phyloP scores from a whole-genome alignment of 2,329 filamentous ascomycete species.

The Fusarium redolens region DNA sequence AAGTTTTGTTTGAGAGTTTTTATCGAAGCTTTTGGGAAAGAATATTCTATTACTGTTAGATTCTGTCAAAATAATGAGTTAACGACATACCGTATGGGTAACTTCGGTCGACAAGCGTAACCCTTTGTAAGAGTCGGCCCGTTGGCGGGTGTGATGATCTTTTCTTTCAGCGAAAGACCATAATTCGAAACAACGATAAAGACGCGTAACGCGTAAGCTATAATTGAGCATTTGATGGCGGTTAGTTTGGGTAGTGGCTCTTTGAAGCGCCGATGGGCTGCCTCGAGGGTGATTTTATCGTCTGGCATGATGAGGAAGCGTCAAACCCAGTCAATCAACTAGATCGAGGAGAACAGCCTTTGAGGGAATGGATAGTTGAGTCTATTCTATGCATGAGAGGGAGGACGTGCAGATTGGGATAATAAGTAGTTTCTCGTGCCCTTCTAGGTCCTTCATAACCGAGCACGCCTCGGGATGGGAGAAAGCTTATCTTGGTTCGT shows the following conservation, averaged over 20 bases:
- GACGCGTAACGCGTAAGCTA: not conserved
- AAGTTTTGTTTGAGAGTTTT: not conserved
- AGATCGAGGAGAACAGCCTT: too few relatives aligned
- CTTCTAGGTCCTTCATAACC: not conserved
- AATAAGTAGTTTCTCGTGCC: not conserved
- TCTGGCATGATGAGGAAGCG: not conserved
- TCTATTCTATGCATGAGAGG: not conserved
- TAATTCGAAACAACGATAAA: not conserved
- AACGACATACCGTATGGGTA: not conserved
- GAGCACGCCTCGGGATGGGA: not conserved
- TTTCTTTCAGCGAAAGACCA: not conserved
- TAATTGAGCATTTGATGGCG: not conserved
- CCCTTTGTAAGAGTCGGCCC: constrained; percentile 6
- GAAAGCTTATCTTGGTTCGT: not conserved
- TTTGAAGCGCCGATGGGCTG: constrained; percentile 1
- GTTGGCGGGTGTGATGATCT: not conserved
- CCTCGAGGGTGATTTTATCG: not conserved
- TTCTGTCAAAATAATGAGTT: fast-evolving
- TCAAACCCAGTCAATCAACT: too few relatives aligned
- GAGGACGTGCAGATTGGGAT: not conserved
- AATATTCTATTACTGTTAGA: constrained; percentile 7
- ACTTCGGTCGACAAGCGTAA: constrained; percentile 12
- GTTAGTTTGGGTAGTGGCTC: not conserved
- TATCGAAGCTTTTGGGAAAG: not conserved
- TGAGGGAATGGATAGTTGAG: too few relatives aligned